Conservation (phyloP, 2,329 filamentous ascomycete genomes). For the Aureobasidium sp. region DNA sequence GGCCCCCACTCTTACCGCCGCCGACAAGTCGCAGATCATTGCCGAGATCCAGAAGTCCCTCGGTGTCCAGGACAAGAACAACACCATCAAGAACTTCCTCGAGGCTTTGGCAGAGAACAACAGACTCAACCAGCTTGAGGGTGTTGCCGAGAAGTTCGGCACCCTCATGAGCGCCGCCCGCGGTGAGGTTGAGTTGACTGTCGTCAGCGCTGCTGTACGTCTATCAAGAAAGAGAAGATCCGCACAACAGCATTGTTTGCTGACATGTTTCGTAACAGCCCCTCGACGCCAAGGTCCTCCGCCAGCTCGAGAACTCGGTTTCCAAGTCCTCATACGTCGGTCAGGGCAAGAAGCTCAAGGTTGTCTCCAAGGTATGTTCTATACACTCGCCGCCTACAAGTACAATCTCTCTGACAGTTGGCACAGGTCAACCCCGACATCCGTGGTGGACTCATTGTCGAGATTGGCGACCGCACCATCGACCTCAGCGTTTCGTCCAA, state of each 20-base stretch:
- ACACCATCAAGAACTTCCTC: slow-evolving; percentile 92
- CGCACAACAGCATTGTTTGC: not conserved
- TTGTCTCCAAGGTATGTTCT: slow-evolving; percentile 70
- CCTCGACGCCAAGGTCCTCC: slow-evolving; percentile 80
- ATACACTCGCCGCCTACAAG: not conserved
- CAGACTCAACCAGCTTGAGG: slow-evolving; percentile 73
- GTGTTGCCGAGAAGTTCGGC: slow-evolving; percentile 79
- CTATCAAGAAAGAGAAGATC: not conserved
- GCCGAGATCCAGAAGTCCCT: slow-evolving; percentile 81
- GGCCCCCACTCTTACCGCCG: slow-evolving; percentile 68
- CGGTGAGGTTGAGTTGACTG: slow-evolving; percentile 87
- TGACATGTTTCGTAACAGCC: slow-evolving; percentile 45
- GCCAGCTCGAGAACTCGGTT: slow-evolving; percentile 78
- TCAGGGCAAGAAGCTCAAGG: slow-evolving; percentile 95
- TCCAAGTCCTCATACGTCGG: slow-evolving; percentile 82
- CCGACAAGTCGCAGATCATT: slow-evolving; percentile 82
- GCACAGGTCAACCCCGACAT: slow-evolving; percentile 85
- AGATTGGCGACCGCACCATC: slow-evolving; percentile 96
- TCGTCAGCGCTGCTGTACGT: slow-evolving; percentile 83
- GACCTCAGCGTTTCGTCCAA: slow-evolving; percentile 92
- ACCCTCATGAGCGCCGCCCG: slow-evolving; percentile 80
- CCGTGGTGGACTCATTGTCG: slow-evolving; percentile 85
- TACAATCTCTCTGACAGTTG: slow-evolving; percentile 16
- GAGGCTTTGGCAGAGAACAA: slow-evolving; percentile 91
- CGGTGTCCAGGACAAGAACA: slow-evolving; percentile 59